Percentiles rank a stretch among this genome's conserved stretches.
Evolutionary conservation across 1,284 basidiomycete genomes (phyloP).

Genomic region (Peniophora sp.): DNA sequence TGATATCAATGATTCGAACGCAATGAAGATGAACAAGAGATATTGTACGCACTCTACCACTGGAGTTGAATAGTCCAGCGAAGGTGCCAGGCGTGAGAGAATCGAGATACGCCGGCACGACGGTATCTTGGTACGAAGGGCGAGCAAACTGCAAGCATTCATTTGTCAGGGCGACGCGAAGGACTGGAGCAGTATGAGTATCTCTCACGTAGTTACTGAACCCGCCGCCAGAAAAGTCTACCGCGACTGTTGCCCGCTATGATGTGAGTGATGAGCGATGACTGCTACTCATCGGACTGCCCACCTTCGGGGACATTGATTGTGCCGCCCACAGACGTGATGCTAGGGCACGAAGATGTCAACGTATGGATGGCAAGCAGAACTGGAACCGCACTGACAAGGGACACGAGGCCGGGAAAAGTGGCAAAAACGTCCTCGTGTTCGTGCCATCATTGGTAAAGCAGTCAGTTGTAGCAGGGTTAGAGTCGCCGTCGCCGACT

Average conservation of each 20-base stretch:
- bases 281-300: too few relatives aligned
- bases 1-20: slow-evolving; percentile 2
- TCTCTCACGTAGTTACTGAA: slow-evolving; percentile 49
- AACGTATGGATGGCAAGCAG: not conserved
- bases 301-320: slow-evolving; percentile 49
- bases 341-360: slow-evolving; percentile 19
- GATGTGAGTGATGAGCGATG: too few relatives aligned
- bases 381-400: slow-evolving; percentile 30
- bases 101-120: slow-evolving; percentile 33
- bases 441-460: slow-evolving; percentile 53
- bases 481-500: slow-evolving; percentile 50
- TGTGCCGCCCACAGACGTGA: slow-evolving; percentile 58
- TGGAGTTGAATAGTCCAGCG: slow-evolving; percentile 47
- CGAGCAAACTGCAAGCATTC: slow-evolving; percentile 36
- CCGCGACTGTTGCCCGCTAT: too few relatives aligned
- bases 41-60: slow-evolving; percentile 25
- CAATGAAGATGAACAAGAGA: slow-evolving; percentile 1
- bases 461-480: slow-evolving; percentile 41
- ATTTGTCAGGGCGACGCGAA: not conserved
- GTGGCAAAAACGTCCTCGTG: slow-evolving; percentile 45
- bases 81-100: slow-evolving; percentile 39
- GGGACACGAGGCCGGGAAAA: slow-evolving; percentile 50
- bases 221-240: slow-evolving; percentile 57
- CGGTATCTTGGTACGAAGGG: slow-evolving; percentile 45
- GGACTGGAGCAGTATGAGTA: not conserved